A percentile compares a stretch with the other conserved stretches of the same genome.
Evolutionary conservation across 2,329 filamentous ascomycete species (phyloP).

Genomic region (Verticillium zaregamsianum): DNA sequence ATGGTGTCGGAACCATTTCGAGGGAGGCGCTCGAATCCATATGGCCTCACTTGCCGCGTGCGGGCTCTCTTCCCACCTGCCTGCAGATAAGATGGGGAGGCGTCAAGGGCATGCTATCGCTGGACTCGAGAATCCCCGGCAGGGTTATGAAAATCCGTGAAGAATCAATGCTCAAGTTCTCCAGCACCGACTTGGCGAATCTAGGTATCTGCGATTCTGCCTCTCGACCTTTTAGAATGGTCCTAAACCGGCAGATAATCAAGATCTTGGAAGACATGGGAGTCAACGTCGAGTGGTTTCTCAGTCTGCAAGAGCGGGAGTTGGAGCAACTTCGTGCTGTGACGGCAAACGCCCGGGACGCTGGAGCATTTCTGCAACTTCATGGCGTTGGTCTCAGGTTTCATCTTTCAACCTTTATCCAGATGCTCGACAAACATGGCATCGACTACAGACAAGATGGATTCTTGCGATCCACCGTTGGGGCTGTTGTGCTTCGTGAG

Average conservation of each 20-base stretch:
- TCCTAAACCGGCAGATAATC: constrained; percentile 75
- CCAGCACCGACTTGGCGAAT: constrained; percentile 45
- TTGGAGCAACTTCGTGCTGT: constrained; percentile 56
- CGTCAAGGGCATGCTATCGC: constrained; percentile 73
- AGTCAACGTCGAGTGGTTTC: constrained; percentile 54
- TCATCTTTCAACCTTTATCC: constrained; percentile 58
- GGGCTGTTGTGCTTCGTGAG: constrained; percentile 65
- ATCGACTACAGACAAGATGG: constrained; percentile 63
- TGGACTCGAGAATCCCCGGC: constrained; percentile 59
- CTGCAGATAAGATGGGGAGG: constrained; percentile 73
- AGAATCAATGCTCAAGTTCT: constrained; percentile 77
- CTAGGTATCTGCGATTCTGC: constrained; percentile 71
- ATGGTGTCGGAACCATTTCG: constrained; percentile 76
- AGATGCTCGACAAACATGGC: constrained; percentile 49
- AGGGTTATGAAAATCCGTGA: constrained; percentile 57
- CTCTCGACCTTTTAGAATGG: constrained; percentile 61
- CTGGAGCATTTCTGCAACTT: constrained; percentile 60
- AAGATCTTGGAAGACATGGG: constrained; percentile 82
- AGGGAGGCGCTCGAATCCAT: constrained; percentile 53
- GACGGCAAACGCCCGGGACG: constrained; percentile 55
- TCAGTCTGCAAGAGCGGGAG: constrained; percentile 59
- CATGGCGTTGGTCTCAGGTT: constrained; percentile 59
- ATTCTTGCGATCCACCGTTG: constrained; percentile 68
- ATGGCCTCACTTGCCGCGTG: constrained; percentile 47
- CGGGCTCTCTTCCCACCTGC: constrained; percentile 52